Percentiles rank a stretch among this genome's conserved stretches.
phyloP scores from a whole-genome alignment of 345 rosid species.

The Durio zibethinus region DNA sequence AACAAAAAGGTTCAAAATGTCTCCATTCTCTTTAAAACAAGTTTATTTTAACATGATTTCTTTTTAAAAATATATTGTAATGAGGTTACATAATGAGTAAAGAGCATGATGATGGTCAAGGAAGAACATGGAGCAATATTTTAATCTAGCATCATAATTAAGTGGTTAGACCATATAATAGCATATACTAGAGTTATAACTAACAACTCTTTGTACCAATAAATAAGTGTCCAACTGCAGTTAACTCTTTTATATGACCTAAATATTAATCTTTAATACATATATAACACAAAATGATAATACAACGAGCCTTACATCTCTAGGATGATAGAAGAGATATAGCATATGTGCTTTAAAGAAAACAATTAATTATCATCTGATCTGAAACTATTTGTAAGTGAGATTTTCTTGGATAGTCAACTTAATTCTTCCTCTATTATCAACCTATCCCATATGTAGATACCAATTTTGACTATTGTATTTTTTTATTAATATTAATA shows the following conservation, averaged over 20 bases:
- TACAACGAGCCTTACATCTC: background rate
- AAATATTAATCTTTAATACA: background rate
- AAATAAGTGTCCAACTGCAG: background rate
- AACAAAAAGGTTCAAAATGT: no score
- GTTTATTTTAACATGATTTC: no score
- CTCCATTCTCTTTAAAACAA: no score
- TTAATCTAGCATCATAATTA: background rate
- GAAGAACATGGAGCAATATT: background rate
- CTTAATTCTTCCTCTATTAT: constrained; percentile 39
- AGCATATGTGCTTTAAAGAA: constrained; percentile 27
- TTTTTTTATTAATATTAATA: no score
- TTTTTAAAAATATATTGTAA: no score
- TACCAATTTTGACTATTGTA: no score
- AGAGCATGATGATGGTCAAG: background rate
- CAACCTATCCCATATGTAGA: constrained; percentile 43
- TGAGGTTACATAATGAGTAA: background rate
- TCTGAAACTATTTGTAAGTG: constrained; percentile 45
- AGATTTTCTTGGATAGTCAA: constrained; percentile 37
- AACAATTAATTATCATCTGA: constrained; percentile 25
- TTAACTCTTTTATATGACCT: background rate
- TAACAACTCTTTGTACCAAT: background rate
- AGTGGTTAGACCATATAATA: background rate
- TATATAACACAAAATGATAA: background rate
- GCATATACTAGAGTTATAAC: background rate
- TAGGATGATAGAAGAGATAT: constrained; percentile 65